Evolutionary conservation across 1,284 basidiomycete species (phyloP), one percentile per base, ranked within the genome.

Genomic region (Leucoagaricus sp.): DNA sequence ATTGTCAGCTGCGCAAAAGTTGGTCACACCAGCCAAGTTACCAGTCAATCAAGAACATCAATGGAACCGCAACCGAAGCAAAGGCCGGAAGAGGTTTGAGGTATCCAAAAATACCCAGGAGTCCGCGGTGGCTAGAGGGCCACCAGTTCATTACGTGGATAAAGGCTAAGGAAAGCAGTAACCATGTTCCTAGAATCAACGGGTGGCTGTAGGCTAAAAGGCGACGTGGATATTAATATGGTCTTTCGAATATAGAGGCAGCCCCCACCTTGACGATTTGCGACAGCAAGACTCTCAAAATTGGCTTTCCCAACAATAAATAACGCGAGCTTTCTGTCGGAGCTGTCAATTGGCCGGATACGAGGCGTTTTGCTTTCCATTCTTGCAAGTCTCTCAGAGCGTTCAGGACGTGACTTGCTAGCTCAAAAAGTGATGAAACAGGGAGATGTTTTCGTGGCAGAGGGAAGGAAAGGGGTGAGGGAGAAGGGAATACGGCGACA

Each of bases 41-140:
- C 89, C 89, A 93, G 67, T 93, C 91, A 46, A 87, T 74, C 19
- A 75, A 69, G 62, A 84, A 83, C 71, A 94, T 77, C 13, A 91
- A 64, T 0, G 87, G 87, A 17, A 91, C 79, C 1, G 83, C 80
- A 36, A 80, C 72, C 8, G 82, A 74, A 9, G 82, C 88, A 62
- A 91, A 84, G 4, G 84, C 83, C 17, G 90, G 86, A 12, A 91
- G 44, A 0, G 86, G 83, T 17, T 72, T 69, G 9, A 92, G 66
- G 67, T 81, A 87, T 28, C 81, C 46, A 12, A 55, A 23, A 10
- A 45, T 45, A 13, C 47, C 78, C 45, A 82, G 55, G 29, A 69
- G 60, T 9, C 81, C 79, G 50, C 75, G 65, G 13, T 69, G 61
- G 21, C 67, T 57, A 45, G 68, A 72, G 0, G 89, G 87, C 84